Percentiles rank a stretch among this genome's conserved stretches.
phyloP scores from a whole-genome alignment of 306 rosid genomes.

The Prunus persica region DNA sequence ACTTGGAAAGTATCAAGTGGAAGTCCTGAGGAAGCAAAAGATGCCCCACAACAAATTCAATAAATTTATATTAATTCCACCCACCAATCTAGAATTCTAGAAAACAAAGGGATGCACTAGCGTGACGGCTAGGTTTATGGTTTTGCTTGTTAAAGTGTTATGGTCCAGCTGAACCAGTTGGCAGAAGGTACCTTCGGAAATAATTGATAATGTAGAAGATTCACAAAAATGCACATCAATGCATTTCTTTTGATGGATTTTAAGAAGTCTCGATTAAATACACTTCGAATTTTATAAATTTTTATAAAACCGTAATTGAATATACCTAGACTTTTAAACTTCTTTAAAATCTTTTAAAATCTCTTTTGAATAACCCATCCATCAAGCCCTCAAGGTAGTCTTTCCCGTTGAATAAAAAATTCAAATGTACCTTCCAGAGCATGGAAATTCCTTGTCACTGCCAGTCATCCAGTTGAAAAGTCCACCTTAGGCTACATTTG shows the following conservation, averaged over 20 bases:
- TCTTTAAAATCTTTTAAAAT: background rate
- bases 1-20: background rate
- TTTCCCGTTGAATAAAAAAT: background rate
- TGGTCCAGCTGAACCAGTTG: no score
- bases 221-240: background rate
- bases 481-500: background rate
- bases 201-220: no score
- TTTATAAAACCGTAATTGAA: no score
- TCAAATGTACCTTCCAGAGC: background rate
- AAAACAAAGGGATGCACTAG: background rate
- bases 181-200: no score
- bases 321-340: no score
- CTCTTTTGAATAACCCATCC: background rate
- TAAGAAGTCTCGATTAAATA: no score
- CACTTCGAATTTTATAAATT: no score
- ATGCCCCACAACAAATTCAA: background rate
- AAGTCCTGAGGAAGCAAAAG: background rate
- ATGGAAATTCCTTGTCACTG: background rate
- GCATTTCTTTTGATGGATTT: background rate
- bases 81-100: background rate
- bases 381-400: background rate
- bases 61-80: background rate
- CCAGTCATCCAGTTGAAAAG: background rate
- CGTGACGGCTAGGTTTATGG: background rate
- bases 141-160: background rate